A percentile compares a stretch with the other conserved stretches of the same genome.
Conservation (phyloP, 345 rosid genomes). For the Lagerstroemia speciosa region DNA sequence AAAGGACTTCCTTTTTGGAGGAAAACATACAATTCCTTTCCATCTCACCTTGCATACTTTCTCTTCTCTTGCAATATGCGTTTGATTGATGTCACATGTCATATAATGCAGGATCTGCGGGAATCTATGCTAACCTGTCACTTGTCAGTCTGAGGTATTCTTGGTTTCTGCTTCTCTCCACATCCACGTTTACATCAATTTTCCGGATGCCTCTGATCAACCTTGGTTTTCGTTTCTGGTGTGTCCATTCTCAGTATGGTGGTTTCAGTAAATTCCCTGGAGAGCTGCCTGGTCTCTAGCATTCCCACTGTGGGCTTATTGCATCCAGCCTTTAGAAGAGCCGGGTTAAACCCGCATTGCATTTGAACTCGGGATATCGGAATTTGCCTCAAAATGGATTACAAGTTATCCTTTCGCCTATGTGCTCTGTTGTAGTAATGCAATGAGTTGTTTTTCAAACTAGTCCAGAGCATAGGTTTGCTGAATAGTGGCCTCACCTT, state of each 20-base stretch:
- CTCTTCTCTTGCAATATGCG: not conserved
- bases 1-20: not conserved
- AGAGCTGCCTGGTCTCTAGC: conserved; percentile 67
- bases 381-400: conserved; percentile 34
- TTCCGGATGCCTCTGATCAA: not conserved
- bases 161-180: not conserved
- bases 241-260: conserved; percentile 47
- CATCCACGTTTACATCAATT: not conserved
- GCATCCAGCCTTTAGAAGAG: conserved; percentile 88
- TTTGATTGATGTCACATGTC: not conserved
- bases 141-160: conserved; percentile 75
- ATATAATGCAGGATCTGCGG: conserved; percentile 18
- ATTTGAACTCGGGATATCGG: conserved; percentile 63
- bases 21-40: not conserved
- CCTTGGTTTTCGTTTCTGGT: not conserved
- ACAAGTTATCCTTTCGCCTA: conserved; percentile 13
- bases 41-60: not conserved
- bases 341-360: conserved; percentile 47
- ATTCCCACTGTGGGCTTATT: conserved; percentile 68
- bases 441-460: not conserved
- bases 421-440: not conserved
- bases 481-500: too few relatives aligned
- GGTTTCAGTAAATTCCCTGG: conserved; percentile 72
- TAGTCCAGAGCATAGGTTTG: too few relatives aligned
- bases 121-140: conserved; percentile 66